These are phyloP conservation scores for Colletotrichum navitas DNA, from an alignment of 2,329 filamentous ascomycete genomes.

Conservation along the genomic window DNA sequence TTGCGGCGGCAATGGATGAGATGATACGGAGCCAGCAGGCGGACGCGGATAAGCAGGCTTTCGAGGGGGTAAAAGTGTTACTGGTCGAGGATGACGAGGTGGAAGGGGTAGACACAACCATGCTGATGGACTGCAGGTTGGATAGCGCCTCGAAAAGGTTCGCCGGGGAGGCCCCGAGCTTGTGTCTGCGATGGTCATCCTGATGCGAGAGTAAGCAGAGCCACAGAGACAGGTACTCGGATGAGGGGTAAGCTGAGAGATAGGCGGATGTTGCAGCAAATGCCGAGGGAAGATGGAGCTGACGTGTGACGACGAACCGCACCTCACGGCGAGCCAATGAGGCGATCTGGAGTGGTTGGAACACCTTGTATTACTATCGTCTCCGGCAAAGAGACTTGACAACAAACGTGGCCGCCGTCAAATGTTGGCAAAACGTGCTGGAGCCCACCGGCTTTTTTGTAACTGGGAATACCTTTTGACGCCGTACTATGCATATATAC, in stretches of 20 bases:
- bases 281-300: neutral
- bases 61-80: constrained; percentile 47
- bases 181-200: constrained; percentile 17
- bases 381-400: constrained; percentile 31
- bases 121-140: constrained; percentile 32
- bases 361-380: constrained; percentile 39
- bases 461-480: constrained; percentile 42
- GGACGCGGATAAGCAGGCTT: constrained; percentile 39
- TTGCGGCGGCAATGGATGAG: constrained; percentile 48
- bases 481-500: constrained; percentile 42
- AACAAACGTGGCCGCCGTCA: constrained; percentile 30
- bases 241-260: neutral
- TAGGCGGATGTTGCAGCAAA: neutral
- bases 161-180: neutral
- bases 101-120: constrained; percentile 31
- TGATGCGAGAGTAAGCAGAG: neutral
- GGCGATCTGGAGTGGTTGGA: neutral
- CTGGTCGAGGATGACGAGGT: constrained; percentile 46
- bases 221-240: too few relatives aligned
- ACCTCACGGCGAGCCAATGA: neutral
- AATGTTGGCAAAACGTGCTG: constrained; percentile 38
- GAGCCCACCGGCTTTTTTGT: constrained; percentile 33
- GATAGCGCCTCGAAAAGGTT: neutral
- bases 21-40: constrained; percentile 50
- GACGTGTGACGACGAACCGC: neutral